These are phyloP conservation scores for Colletotrichum sp. DNA, from an alignment of 2,329 filamentous ascomycete genomes.

Conservation along the genomic window DNA sequence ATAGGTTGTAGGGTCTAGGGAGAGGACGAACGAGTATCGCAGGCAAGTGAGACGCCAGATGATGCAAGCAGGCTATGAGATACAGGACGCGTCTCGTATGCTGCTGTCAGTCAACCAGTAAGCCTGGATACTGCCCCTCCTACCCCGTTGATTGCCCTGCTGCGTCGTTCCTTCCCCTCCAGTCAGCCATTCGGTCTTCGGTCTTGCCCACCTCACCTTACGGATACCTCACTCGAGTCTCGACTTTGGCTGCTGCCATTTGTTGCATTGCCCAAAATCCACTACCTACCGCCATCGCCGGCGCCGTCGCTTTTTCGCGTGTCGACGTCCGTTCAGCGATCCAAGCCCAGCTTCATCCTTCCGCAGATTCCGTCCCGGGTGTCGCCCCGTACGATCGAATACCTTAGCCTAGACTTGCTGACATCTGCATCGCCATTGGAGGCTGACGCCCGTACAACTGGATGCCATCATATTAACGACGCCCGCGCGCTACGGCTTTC, in stretches of 20 bases:
- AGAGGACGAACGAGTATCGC: background rate
- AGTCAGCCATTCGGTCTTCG: background rate
- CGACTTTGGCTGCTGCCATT: background rate
- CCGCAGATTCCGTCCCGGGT: background rate
- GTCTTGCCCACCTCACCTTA: background rate
- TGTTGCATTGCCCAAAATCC: background rate
- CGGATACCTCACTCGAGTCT: background rate
- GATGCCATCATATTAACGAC: background rate
- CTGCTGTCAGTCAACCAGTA: background rate
- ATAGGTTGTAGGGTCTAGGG: background rate
- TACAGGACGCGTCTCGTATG: slow-evolving; percentile 2
- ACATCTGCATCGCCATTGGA: background rate
- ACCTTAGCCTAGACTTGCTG: background rate
- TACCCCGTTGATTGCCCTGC: slow-evolving; percentile 14
- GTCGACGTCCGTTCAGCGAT: background rate
- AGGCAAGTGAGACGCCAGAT: slow-evolving; percentile 1
- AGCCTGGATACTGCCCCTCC: slow-evolving; percentile 7
- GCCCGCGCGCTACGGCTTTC: background rate
- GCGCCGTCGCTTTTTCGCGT: background rate
- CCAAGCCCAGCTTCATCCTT: background rate
- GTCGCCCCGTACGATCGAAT: background rate
- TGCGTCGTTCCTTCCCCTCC: slow-evolving; percentile 6
- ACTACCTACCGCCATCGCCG: background rate
- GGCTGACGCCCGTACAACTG: background rate
- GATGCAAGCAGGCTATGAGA: slow-evolving; percentile 6